phyloP scores from a whole-genome alignment of 345 rosid species.

The Syzygium jambos region DNA sequence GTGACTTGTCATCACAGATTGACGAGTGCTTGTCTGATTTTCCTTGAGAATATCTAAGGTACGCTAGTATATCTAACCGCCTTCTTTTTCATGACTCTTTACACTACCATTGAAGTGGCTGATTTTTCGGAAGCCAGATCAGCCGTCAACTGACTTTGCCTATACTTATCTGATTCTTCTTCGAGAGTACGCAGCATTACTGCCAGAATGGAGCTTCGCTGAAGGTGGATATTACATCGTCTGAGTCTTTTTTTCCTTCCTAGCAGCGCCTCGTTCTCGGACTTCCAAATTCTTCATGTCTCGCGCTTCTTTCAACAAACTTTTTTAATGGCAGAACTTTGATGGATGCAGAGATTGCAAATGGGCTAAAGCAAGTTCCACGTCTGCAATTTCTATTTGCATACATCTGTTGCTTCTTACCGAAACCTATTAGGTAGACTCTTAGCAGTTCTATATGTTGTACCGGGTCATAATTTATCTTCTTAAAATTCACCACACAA shows the following conservation, averaged over 20 bases:
- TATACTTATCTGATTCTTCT: neutral
- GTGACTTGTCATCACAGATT: neutral
- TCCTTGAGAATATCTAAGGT: neutral
- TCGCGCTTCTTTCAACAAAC: neutral
- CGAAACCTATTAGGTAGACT: neutral
- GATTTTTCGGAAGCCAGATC: neutral
- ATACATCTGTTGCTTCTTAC: neutral
- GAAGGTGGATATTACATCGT: neutral
- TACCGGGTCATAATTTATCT: neutral
- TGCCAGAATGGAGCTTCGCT: neutral
- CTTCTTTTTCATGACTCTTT: neutral
- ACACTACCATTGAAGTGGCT: neutral
- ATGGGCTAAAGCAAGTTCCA: neutral
- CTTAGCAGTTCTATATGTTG: neutral
- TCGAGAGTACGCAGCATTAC: neutral
- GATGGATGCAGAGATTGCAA: neutral
- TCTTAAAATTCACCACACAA: neutral
- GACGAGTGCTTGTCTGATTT: neutral
- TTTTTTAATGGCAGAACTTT: neutral
- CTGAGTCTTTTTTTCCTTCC: neutral
- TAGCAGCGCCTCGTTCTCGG: neutral
- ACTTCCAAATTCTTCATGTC: neutral
- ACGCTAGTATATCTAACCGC: fast-evolving
- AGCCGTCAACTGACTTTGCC: neutral
- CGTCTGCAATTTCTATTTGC: neutral